These are phyloP conservation scores for Edaphochlamys debaryana DNA, from an alignment of 139 green algal species.

Conservation along the genomic window DNA sequence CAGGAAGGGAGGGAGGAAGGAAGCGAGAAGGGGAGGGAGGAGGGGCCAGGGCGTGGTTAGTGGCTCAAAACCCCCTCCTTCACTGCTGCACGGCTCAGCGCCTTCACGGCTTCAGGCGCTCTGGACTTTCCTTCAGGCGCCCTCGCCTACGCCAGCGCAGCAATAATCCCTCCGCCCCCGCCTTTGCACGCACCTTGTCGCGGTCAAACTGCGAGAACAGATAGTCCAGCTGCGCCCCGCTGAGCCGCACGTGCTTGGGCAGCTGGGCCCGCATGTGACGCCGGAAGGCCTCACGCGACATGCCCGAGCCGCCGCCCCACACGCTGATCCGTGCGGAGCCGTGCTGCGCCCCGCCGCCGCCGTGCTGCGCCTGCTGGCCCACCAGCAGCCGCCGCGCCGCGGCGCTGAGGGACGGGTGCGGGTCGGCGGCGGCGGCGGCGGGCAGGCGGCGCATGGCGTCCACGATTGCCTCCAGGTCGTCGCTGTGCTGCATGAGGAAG, in stretches of 20 bases:
- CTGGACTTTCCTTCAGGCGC: no score
- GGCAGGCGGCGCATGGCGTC: slow-evolving; percentile 15
- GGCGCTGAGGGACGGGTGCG: not conserved
- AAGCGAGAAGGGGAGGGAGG: not conserved
- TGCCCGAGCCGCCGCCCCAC: not conserved
- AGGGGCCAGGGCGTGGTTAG: not conserved
- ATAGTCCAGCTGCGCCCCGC: slow-evolving; percentile 6
- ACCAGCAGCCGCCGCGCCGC: not conserved
- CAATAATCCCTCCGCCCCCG: no score
- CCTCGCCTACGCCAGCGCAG: not conserved
- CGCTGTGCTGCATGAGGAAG: slow-evolving; percentile 61
- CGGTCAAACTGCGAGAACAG: slow-evolving; percentile 18
- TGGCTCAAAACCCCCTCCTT: not conserved
- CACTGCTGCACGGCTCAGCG: not conserved
- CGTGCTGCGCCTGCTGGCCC: no score
- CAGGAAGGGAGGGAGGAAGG: not conserved
- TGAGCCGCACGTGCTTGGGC: not conserved
- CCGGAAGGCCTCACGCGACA: not conserved
- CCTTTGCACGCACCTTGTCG: slow-evolving; percentile 6
- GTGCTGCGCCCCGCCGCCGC: no score
- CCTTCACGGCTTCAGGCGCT: no score
- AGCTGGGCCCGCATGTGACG: not conserved
- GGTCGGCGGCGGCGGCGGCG: not conserved
- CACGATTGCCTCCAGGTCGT: slow-evolving; percentile 57
- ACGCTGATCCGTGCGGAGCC: not conserved